A percentile compares a stretch with the other conserved stretches of the same genome.
Conservation (phyloP, 2,329 filamentous ascomycete species). For the Drechslera avenae region DNA sequence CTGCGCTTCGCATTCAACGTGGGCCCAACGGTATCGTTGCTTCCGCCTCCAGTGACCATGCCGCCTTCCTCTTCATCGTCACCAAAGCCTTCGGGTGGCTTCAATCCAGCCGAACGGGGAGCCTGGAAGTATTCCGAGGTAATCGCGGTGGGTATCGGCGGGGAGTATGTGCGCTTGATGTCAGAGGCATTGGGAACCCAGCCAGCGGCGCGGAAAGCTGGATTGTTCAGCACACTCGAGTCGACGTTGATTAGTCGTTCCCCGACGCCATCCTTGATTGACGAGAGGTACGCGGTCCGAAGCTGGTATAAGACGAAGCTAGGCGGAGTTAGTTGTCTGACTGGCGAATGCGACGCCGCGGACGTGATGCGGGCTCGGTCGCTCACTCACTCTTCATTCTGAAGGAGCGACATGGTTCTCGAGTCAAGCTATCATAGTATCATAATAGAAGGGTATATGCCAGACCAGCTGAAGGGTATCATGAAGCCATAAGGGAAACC, state of each 20-base stretch:
- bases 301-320: conserved; percentile 84
- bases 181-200: conserved; percentile 77
- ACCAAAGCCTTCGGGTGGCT: conserved; percentile 61
- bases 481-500: conserved; percentile 13
- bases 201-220: conserved; percentile 80
- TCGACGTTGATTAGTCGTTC: conserved; percentile 84
- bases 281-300: conserved; percentile 77
- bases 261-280: conserved; percentile 81
- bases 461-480: conserved; percentile 44
- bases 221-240: conserved; percentile 76
- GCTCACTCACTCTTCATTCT: conserved; percentile 55
- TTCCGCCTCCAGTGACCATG: conserved; percentile 70
- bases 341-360: conserved; percentile 8
- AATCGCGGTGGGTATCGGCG: conserved; percentile 81
- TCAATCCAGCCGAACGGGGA: conserved; percentile 62
- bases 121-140: conserved; percentile 85
- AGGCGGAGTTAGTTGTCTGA: conserved; percentile 26
- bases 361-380: conserved; percentile 39
- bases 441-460: conserved; percentile 13
- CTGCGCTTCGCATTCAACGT: conserved; percentile 68
- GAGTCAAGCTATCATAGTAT: conserved; percentile 24
- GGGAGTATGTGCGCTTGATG: conserved; percentile 82
- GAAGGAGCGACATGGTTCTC: conserved; percentile 50
- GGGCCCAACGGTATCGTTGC: conserved; percentile 70
- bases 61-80: conserved; percentile 73